phyloP scores from a whole-genome alignment of 108 stramenopile genomes.

The Stephanodiscus minutulus region DNA sequence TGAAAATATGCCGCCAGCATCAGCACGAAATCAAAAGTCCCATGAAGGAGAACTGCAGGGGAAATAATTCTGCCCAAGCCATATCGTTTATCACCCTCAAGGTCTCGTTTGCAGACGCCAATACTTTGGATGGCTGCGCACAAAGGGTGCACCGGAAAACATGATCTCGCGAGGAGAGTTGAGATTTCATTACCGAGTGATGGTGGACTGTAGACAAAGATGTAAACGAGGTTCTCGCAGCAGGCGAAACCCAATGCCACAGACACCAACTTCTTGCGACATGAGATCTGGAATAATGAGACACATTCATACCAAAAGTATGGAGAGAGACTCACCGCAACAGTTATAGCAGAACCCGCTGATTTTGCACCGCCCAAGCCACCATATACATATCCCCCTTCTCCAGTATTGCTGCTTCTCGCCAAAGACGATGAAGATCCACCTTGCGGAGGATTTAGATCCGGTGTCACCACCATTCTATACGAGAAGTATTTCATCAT shows the following conservation, averaged over 20 bases:
- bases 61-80: conserved; percentile 61
- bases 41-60: conserved; percentile 83
- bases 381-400: conserved; percentile 4
- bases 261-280: conserved; percentile 33
- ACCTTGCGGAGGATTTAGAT: conserved; percentile 34
- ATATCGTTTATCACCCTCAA: conserved; percentile 57
- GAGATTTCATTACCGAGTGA: conserved; percentile 56
- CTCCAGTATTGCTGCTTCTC: conserved; percentile 15
- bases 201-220: conserved; percentile 48
- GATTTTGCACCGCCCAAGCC: conserved; percentile 23
- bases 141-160: conserved; percentile 86
- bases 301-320: background rate
- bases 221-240: conserved; percentile 50
- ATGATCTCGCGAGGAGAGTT: conserved; percentile 65
- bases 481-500: conserved; percentile 57
- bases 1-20: conserved; percentile 70
- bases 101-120: conserved; percentile 73
- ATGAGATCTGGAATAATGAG: conserved; percentile 43
- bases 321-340: conserved; percentile 31
- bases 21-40: conserved; percentile 77
- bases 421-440: background rate
- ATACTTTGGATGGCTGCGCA: conserved; percentile 84
- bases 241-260: conserved; percentile 55
- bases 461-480: conserved; percentile 54
- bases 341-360: conserved; percentile 42